Evolutionary conservation across 2,329 filamentous ascomycete genomes (phyloP), one percentile per base, ranked within the genome.

Genomic region (Xylaria sp.): DNA sequence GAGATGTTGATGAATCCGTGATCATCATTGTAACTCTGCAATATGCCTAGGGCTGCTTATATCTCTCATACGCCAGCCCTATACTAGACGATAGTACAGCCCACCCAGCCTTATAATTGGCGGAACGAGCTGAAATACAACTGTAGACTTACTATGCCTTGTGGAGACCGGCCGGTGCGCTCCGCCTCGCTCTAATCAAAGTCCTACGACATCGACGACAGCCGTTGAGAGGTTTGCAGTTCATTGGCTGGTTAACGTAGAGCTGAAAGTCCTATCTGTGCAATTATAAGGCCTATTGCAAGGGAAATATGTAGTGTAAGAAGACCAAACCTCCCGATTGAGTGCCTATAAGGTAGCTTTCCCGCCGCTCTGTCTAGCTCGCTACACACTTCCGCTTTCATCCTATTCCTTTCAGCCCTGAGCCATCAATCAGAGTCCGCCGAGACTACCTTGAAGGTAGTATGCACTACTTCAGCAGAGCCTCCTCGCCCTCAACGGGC

Each of bases 401-500:
- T 23, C 10, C 23, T 44, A 25, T 20, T 18, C 8, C 18, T 37
- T 39, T 63, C 20, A 23, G 28, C 51, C 23, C 41, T 46, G 39
- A 18, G 9, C 8, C 20, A 20, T 23, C 23, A 44, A 46, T 13
- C 28, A 37, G 10, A 34, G 41, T 46, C 23, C 31, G 39, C 31
- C 7, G 31, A 20, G 15, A 37, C 8, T 20, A 55, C 31, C 44
- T 10, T 10, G 10, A 9, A 48, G 18, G 44, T 7, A 46, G 15
- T 46, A 46, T 8, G 10, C 20, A 25, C n/a, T 63, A 73, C 64
- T 76, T 74, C 63, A 77, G 39, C 66, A 76, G 46, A 1, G 67
- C 72, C 67, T 75, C 76, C 69, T 76, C 76, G 28, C 75, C 75
- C 9, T 71, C 60, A 46, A 91, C 65, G 13, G 75, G 73, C 10